phyloP scores from a whole-genome alignment of 1,284 basidiomycete genomes.

The Psilocybe mexicana region DNA sequence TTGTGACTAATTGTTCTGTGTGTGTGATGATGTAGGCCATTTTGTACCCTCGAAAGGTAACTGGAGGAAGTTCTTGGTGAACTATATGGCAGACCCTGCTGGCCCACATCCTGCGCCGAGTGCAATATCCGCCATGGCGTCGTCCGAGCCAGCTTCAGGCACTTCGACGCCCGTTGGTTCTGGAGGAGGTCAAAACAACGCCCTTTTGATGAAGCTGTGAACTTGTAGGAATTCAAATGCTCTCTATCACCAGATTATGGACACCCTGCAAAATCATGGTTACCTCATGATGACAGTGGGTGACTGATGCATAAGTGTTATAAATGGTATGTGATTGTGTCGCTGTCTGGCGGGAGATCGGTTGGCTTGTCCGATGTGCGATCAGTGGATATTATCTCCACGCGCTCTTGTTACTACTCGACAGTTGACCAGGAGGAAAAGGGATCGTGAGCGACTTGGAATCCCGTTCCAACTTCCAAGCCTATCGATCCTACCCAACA shows the following conservation, averaged over 20 bases:
- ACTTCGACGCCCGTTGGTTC: conserved; percentile 26
- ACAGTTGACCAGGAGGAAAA: not conserved
- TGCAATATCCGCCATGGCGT: conserved; percentile 18
- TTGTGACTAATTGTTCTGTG: conserved; percentile 6
- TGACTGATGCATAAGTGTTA: not conserved
- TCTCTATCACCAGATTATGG: not conserved
- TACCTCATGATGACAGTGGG: not conserved
- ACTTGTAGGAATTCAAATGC: not conserved
- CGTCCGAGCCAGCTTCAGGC: conserved; percentile 26
- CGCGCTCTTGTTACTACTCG: not conserved
- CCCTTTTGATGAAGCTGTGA: conserved; percentile 31
- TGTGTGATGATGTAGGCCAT: conserved; percentile 52
- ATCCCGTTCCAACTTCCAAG: not conserved
- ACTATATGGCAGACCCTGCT: conserved; percentile 38
- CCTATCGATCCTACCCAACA: not conserved
- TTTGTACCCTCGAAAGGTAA: conserved; percentile 74
- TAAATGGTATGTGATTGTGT: not conserved
- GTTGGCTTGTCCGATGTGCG: not conserved
- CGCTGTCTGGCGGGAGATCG: not conserved
- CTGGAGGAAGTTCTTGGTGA: conserved; percentile 70
- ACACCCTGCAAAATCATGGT: not conserved
- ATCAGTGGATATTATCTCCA: not conserved
- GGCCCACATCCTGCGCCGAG: conserved; percentile 32
- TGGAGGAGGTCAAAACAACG: conserved; percentile 15
- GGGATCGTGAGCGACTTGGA: not conserved